Percentiles rank a stretch among this genome's conserved stretches.
Evolutionary conservation across 192 early-diverging fungal species (phyloP).

Genomic region (Coemansia sp.): DNA sequence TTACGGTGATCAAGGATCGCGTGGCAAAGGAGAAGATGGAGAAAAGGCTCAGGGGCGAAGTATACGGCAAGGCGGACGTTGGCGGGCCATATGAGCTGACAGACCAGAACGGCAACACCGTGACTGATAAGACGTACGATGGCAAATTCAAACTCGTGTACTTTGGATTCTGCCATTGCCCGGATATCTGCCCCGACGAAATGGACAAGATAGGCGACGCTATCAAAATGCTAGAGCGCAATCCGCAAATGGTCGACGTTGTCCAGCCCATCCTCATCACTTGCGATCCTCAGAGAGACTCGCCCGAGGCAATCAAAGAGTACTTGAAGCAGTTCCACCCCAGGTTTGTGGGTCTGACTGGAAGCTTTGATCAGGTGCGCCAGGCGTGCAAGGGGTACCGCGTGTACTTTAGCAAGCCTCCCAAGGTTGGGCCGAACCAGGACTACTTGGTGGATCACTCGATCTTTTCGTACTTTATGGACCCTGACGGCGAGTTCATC

Average conservation of each 20-base stretch:
- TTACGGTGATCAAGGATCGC: conserved; percentile 62
- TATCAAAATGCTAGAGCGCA: conserved; percentile 63
- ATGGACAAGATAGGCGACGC: conserved; percentile 95
- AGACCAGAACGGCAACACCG: conserved; percentile 71
- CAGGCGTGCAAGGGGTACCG: conserved; percentile 85
- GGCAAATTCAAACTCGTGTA: conserved; percentile 90
- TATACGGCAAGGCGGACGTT: conserved; percentile 85
- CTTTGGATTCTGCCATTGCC: conserved; percentile 99
- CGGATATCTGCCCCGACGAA: conserved; percentile 99
- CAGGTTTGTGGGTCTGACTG: conserved; percentile 89
- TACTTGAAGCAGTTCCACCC: conserved; percentile 91
- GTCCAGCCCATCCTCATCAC: conserved; percentile 93
- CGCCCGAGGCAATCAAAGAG: conserved; percentile 71
- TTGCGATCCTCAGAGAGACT: conserved; percentile 95
- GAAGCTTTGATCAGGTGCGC: conserved; percentile 79
- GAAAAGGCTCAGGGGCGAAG: conserved; percentile 26
- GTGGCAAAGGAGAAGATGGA: conserved; percentile 39
- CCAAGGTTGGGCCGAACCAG: conserved; percentile 69
- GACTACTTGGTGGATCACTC: conserved; percentile 99
- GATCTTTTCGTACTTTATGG: conserved; percentile 98
- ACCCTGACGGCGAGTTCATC: conserved; percentile 85
- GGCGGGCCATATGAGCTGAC: conserved; percentile 88
- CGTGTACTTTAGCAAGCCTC: conserved; percentile 93
- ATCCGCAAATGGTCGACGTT: conserved; percentile 51
- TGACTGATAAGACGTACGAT: conserved; percentile 73